Base-by-base conservation (phyloP, 768 basidiomycete species). In the Podaxis mareebaensis region DNA sequence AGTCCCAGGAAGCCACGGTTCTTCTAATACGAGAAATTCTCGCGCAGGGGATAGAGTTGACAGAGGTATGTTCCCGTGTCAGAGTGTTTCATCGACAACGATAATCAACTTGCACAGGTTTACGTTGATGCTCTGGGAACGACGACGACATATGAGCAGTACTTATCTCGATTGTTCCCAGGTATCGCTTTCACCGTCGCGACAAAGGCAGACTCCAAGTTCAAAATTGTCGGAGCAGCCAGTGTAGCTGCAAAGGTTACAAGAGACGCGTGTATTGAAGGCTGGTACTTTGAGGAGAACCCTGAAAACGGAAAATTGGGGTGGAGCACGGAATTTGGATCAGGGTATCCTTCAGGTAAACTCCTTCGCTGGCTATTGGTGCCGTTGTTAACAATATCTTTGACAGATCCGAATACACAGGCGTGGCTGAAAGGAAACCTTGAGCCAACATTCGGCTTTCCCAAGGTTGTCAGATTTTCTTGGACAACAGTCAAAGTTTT, bases 201-300 rank as follows among this genome's bases (percentile, higher is more conserved):
- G 10, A 85, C 87, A 28, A 98, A 99, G 75, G 97, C 97, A 15
- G 97, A 99, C 71, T 88, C 89, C n/a, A 88, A 92, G 65, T 99
- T 86, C 83, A 97, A 95, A 71, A 96, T 99, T 64, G 97, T 99
- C 64, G 91, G 94, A 22, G 97, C 97, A 5, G 97, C 96, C 1
- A 95, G 93, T 72, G 93, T 99, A n/a, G 95, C 95, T 2, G 97
- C 97, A 2, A 99, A 99, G 76, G 95, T 96, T 28, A 98, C 96
- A 0, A 82, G 96, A 61, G 96, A 99, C 70, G 87, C 90, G 6
- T 95, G 94, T 74, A 80, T 98, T 20, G 90, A 96, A 64, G 82
- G 82, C 3, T 99, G 96, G 96, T 71, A 80, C 10, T 96, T 89
- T 66, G 86, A 92, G 73, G 92, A 93, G 70, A 78, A 76, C 33